phyloP scores from a whole-genome alignment of 345 rosid genomes.

The Aurinia saxatilis region DNA sequence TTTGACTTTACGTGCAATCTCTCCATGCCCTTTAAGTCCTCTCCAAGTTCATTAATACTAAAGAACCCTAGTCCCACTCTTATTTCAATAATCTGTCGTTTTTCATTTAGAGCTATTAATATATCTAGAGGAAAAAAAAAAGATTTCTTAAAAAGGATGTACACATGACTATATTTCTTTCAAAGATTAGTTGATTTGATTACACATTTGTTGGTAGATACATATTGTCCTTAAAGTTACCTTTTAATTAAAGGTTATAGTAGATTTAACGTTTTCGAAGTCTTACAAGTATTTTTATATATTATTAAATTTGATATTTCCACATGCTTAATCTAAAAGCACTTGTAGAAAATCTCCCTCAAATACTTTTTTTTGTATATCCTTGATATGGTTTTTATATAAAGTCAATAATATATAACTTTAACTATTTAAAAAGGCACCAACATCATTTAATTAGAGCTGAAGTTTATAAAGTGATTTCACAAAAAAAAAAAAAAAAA shows the following conservation, averaged over 20 bases:
- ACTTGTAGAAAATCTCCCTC: too few relatives aligned
- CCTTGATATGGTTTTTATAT: too few relatives aligned
- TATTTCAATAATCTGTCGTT: not conserved
- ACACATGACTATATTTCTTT: not conserved
- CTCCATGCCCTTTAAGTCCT: conserved; percentile 14
- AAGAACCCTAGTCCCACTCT: conserved; percentile 12
- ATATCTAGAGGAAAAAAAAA: not conserved
- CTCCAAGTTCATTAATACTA: conserved; percentile 11
- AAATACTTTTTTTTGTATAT: too few relatives aligned
- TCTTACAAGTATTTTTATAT: too few relatives aligned
- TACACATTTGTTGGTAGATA: not conserved
- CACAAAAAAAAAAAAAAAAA: not conserved
- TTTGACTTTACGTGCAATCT: conserved; percentile 19
- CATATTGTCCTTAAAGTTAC: not conserved
- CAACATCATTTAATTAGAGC: too few relatives aligned
- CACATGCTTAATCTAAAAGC: too few relatives aligned
- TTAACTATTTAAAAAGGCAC: too few relatives aligned
- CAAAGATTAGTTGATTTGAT: not conserved
- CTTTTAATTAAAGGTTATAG: too few relatives aligned
- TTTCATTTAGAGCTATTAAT: not conserved
- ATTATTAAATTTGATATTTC: too few relatives aligned
- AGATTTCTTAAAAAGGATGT: not conserved
- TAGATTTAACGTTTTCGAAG: too few relatives aligned
- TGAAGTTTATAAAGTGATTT: too few relatives aligned
- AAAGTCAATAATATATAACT: too few relatives aligned